Base-by-base conservation (phyloP, 2,329 filamentous ascomycete genomes). In the Aspergillus sp. region DNA sequence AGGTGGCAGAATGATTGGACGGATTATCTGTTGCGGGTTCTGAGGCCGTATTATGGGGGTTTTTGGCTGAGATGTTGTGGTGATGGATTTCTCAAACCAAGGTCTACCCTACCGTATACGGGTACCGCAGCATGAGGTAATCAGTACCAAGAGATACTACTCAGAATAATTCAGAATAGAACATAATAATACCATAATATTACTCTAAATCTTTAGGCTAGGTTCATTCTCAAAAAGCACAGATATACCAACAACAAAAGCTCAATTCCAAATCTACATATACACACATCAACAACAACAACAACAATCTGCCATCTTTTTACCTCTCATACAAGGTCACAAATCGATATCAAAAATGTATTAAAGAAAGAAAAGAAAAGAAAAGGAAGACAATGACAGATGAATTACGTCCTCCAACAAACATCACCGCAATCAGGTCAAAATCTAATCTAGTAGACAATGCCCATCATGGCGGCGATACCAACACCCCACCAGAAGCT, bases 381-480 rank as follows among this genome's bases (percentile, higher is more conserved):
- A 36, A 36, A 26, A 50, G 12, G 14, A 50, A 26, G 11, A 12
- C 11, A 31, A 50, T 10, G 14, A 31, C 31, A 51, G 12, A 20
- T 18, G 7, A 5, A 20, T 42, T 42, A 42, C 14, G 7, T 7
- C 36, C 6, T 29, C 26, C 26, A 29, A 29, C 26, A 29, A 29
- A 2, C 36, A n/a, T n/a, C 16, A n/a, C 36, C 14, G 5, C 11
- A 50, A 20, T 22, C 18, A 49, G 46, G 20, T 50, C 22, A 26
- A 16, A 9, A n/a, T 50, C 18, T 10, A 29, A 10, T 26, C 24
- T 51, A 51, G 49, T 26, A 51, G 5, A 51, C 49, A 14, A 51
- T n/a, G n/a, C 24, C 49, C 49, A 51, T 51, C 29, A 61, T n/a
- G 18, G 56, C 53, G 26, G 59, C 59, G 3, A 61, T 22, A 18